Evolutionary conservation across 129 eudicot species (phyloP), one percentile per base, ranked within the genome.

Genomic region (Helichrysum umbraculigerum): DNA sequence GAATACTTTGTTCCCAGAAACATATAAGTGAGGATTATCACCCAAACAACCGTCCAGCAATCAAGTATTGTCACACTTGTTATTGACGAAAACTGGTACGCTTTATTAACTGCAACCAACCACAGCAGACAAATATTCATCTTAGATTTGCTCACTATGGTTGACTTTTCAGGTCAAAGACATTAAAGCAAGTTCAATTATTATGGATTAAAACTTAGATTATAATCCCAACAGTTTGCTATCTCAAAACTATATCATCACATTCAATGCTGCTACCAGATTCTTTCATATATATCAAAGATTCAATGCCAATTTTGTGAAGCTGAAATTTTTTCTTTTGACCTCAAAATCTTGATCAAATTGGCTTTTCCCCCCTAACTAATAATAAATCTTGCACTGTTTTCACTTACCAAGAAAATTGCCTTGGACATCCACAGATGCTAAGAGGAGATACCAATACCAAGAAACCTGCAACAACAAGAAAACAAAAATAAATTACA

Each of bases 41-140:
- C 97, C 96, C 97, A 93, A 47, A 93, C 93, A 42, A 93, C 62
- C 11, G 96, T 91, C 80, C 87, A 79, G 52, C 97, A 93, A 78
- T 93, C 97, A 71, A 93, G 82, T 70, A 93, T 62, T 2, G 97
- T 87, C 76, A 93, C 97, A 22, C 97, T 91, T 5, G 98, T 93
- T 68, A 93, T 88, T 62, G 98, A 88, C 37, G 97, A 85, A 75
- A 70, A 93, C 77, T 93, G 87, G 76, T 37, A 93, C 3, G 98
- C 96, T 81, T 85, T 91, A 80, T 85, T 87, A 71, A 82, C 98
- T 91, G 90, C 74, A 81, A 56, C 14, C 3, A 66, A 14, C 29
- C 20, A 42, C 16, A 44, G 52, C 52, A 12, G 52, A 44, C 52
- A 44, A 6, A 2, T 29, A 25, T 25, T 12, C 2, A 2, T 8